A percentile compares a stretch with the other conserved stretches of the same genome.
phyloP scores from a whole-genome alignment of 2,329 filamentous ascomycete species.

The Teratosphaeria destructans region DNA sequence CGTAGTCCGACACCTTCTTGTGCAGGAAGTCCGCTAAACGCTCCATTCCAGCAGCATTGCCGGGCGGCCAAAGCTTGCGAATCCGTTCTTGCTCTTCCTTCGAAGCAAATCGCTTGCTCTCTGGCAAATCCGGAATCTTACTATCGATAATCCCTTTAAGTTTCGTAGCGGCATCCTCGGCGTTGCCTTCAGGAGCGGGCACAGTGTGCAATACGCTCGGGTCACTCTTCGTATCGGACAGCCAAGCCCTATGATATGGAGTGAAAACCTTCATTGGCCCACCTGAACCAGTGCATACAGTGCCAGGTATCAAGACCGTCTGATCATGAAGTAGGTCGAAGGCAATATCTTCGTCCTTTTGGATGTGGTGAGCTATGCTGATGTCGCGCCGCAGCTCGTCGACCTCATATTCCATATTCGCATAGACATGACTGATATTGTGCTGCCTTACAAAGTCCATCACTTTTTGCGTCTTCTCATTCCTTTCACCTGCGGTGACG shows the following conservation, averaged over 20 bases:
- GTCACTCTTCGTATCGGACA: conserved; percentile 32
- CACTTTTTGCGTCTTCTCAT: conserved; percentile 32
- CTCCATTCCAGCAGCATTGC: conserved; percentile 32
- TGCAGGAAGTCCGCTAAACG: conserved; percentile 32
- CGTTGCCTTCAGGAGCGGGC: conserved; percentile 32
- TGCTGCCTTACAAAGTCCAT: conserved; percentile 35
- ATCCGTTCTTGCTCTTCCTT: conserved; percentile 31
- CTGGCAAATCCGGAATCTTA: conserved; percentile 27
- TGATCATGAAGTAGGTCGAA: conserved; percentile 41
- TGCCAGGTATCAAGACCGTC: conserved; percentile 38
- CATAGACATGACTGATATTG: conserved; percentile 37
- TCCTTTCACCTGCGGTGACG: conserved; percentile 32
- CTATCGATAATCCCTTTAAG: conserved; percentile 50
- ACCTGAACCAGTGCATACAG: conserved; percentile 31
- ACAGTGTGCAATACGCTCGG: conserved; percentile 34
- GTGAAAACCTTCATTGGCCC: conserved; percentile 44
- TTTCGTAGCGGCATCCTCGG: conserved; percentile 34
- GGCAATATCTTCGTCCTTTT: conserved; percentile 26
- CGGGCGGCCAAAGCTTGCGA: conserved; percentile 36
- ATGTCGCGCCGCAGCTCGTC: conserved; percentile 62
- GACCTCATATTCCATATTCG: conserved; percentile 73
- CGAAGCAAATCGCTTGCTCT: conserved; percentile 31
- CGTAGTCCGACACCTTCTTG: conserved; percentile 32
- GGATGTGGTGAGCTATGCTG: conserved; percentile 28
- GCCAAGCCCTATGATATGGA: conserved; percentile 40